Evolutionary conservation across 345 rosid genomes (phyloP).

Genomic region (Erysimum cheiranthoides): DNA sequence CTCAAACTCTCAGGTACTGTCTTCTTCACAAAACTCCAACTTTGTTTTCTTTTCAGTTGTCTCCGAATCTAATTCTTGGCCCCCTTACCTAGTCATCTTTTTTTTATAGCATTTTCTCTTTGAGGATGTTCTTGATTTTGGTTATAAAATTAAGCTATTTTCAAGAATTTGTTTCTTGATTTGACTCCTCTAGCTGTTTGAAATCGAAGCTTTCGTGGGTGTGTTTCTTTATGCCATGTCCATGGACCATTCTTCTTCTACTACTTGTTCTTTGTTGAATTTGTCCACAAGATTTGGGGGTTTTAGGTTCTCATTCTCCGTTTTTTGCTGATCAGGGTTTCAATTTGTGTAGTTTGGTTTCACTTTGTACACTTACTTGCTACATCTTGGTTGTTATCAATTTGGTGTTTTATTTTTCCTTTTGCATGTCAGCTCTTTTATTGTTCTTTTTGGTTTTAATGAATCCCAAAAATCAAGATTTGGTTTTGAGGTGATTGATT

Average conservation of each 20-base stretch:
- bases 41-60: neutral
- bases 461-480: neutral
- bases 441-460: constrained; percentile 7
- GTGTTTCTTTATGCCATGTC: neutral
- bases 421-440: constrained; percentile 42
- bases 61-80: constrained; percentile 39
- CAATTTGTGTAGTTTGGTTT: constrained; percentile 9
- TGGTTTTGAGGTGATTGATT: constrained; percentile 20
- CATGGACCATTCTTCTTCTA: neutral
- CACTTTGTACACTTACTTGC: constrained; percentile 11
- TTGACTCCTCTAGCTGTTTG: constrained; percentile 9
- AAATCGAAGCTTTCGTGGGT: constrained; percentile 19
- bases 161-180: constrained; percentile 28
- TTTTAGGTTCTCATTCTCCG: constrained; percentile 15
- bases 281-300: constrained; percentile 27
- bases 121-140: constrained; percentile 16
- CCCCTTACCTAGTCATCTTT: neutral
- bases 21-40: constrained; percentile 8
- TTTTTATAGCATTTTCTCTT: neutral
- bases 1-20: constrained; percentile 7
- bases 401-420: constrained; percentile 13
- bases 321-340: constrained; percentile 26
- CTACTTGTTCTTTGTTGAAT: constrained; percentile 19
- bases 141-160: neutral
- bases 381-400: constrained; percentile 8